phyloP scores from a whole-genome alignment of 2,329 filamentous ascomycete genomes.

The Xylaria sp. region DNA sequence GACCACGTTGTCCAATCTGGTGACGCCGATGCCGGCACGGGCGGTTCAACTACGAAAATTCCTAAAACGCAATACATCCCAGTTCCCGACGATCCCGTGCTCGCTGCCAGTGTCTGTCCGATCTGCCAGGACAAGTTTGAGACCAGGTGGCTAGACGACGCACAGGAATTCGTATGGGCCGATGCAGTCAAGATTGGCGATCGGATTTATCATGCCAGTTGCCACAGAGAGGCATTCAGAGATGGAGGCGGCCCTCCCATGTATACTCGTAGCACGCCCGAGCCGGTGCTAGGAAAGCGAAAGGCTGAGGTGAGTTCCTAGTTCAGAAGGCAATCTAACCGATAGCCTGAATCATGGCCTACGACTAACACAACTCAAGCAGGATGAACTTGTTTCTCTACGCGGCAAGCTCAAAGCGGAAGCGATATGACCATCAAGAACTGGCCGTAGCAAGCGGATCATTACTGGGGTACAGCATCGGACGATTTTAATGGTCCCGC shows the following conservation, averaged over 20 bases:
- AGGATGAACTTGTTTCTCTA: slow-evolving; percentile 48
- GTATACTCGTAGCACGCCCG: slow-evolving; percentile 64
- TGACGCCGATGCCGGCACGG: slow-evolving; percentile 53
- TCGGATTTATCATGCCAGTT: slow-evolving; percentile 89
- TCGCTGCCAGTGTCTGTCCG: slow-evolving; percentile 82
- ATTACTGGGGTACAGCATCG: slow-evolving; percentile 1
- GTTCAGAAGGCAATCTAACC: not conserved
- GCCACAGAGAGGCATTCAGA: slow-evolving; percentile 82
- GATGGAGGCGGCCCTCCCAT: slow-evolving; percentile 61
- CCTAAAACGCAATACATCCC: slow-evolving; percentile 77
- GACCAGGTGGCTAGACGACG: slow-evolving; percentile 89
- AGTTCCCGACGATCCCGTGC: slow-evolving; percentile 80
- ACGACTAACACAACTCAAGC: slow-evolving; percentile 44
- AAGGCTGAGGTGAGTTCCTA: slow-evolving; percentile 72
- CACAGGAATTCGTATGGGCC: slow-evolving; percentile 97
- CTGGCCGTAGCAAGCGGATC: slow-evolving; percentile 20
- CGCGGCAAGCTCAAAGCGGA: slow-evolving; percentile 49
- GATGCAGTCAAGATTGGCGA: slow-evolving; percentile 83
- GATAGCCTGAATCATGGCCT: not conserved
- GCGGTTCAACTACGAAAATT: slow-evolving; percentile 57
- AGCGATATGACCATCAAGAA: slow-evolving; percentile 31
- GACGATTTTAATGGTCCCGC: not conserved
- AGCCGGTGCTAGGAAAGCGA: slow-evolving; percentile 75
- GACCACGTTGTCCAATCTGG: slow-evolving; percentile 55
- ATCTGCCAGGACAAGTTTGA: slow-evolving; percentile 97